Evolutionary conservation across 1,284 basidiomycete genomes (phyloP), one percentile per base, ranked within the genome.

Genomic region (Pseudozyma thailandica): DNA sequence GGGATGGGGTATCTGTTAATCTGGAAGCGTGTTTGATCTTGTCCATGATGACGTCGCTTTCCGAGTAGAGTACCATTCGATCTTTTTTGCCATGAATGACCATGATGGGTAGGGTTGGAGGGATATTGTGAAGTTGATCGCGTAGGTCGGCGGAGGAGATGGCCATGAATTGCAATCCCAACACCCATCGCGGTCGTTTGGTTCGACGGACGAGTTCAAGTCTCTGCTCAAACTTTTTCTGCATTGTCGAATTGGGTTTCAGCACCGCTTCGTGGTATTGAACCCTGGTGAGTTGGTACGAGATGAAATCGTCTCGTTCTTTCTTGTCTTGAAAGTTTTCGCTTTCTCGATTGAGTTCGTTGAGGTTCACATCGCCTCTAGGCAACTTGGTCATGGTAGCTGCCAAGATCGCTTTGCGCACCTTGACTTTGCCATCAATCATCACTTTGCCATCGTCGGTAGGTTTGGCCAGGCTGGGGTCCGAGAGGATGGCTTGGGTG

Each of bases 351-450:
- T 66, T 58, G 27, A 53, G 43, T 1, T 12, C 33, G 46, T 59
- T 47, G 9, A 60, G 23, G 38, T 73, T 59, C 23, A 75, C 68
- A 20, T 80, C 78, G 7, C 74, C 75, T 1, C 61, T 50, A 2
- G 81, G 81, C 16, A 78, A 43, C 49, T 80, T 81, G 23, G 72
- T 58, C 70, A 81, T 81, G 8, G 81, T 82, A 1, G 78, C 71
- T 0, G 71, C 47, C 2, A 82, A 47, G n/a, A 82, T 59, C 1
- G 66, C 75, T 23, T 62, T 74, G 0, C 66, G 30, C 2, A 82
- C 48, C 23, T 57, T 51, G 5, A 82, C 54, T 16, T 59, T 71
- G 1, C 50, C 53, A 7, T 69, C 21, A 9, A 38, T 20, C 6
- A 53, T 33, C n/a, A 54, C n/a, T 0, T 52, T 39, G 6, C 58